Evolutionary conservation across 2,329 filamentous ascomycete species (phyloP).

Genomic region (Claviceps purpurea): DNA sequence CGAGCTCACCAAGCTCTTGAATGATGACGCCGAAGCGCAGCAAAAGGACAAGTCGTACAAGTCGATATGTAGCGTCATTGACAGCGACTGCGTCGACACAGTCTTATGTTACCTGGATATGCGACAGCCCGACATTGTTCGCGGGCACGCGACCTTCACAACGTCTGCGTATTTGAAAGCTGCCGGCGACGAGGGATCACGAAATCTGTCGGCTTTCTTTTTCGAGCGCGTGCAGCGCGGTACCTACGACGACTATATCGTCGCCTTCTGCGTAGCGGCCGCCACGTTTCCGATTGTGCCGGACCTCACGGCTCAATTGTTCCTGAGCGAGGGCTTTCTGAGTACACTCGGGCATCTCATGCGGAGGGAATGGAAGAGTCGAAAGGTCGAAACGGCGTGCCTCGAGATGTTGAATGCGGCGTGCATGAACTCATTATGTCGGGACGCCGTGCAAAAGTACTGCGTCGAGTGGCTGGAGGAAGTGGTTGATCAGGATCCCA

Average conservation of each 20-base stretch:
- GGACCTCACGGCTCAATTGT: constrained; percentile 60
- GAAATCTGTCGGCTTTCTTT: constrained; percentile 62
- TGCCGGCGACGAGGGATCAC: constrained; percentile 55
- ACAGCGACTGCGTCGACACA: constrained; percentile 67
- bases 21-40: constrained; percentile 36
- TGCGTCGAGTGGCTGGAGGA: constrained; percentile 81
- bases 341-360: constrained; percentile 63
- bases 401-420: constrained; percentile 85
- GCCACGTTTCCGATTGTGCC: constrained; percentile 78
- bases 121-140: constrained; percentile 57
- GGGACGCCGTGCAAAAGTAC: constrained; percentile 72
- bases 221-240: constrained; percentile 55
- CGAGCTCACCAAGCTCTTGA: constrained; percentile 45
- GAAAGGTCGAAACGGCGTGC: constrained; percentile 73
- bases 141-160: constrained; percentile 70
- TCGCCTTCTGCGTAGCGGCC: constrained; percentile 86
- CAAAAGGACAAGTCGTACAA: constrained; percentile 27
- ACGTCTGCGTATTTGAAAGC: constrained; percentile 74
- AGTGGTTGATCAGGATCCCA: constrained; percentile 59
- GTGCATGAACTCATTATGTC: constrained; percentile 71
- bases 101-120: constrained; percentile 79
- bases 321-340: constrained; percentile 81
- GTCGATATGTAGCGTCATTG: constrained; percentile 49
- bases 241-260: constrained; percentile 76
- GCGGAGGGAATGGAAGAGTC: constrained; percentile 68